Percentiles rank a stretch among this genome's conserved stretches.
Conservation (phyloP, 2,329 filamentous ascomycete genomes). For the Beauveria scarabaeidicola region DNA sequence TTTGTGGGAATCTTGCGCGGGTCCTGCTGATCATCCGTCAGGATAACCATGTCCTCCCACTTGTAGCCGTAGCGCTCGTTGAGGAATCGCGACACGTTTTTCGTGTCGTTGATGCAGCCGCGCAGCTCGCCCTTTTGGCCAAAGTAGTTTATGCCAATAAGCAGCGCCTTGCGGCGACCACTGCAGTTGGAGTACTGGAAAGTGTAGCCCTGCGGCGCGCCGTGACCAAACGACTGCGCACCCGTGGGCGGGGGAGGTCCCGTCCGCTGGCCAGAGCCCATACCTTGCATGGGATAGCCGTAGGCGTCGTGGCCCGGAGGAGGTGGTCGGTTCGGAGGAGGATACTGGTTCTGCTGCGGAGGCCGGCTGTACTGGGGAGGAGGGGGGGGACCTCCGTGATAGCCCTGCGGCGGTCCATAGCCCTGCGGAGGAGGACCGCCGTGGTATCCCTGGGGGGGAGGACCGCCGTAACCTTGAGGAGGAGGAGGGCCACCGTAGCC, state of each 20-base stretch:
- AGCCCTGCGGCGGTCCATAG: conserved; percentile 16
- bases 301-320: conserved; percentile 37
- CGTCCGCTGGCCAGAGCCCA: conserved; percentile 19
- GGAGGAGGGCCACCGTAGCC: conserved; percentile 17
- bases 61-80: conserved; percentile 61
- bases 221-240: conserved; percentile 54
- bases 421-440: conserved; percentile 16
- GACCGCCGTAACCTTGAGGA: conserved; percentile 15
- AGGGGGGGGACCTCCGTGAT: conserved; percentile 11
- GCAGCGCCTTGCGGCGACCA: conserved; percentile 61
- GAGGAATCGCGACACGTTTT: conserved; percentile 66
- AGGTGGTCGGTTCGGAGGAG: conserved; percentile 23
- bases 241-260: conserved; percentile 38
- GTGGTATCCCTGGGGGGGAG: conserved; percentile 18
- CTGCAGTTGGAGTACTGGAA: conserved; percentile 73
- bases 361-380: conserved; percentile 18
- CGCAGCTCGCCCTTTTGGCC: conserved; percentile 61
- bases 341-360: conserved; percentile 15
- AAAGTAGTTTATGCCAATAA: conserved; percentile 79
- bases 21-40: conserved; percentile 67
- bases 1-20: conserved; percentile 66
- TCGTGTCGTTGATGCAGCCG: conserved; percentile 74
- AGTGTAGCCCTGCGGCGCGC: conserved; percentile 58
- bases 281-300: conserved; percentile 33
- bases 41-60: conserved; percentile 69